Base-by-base conservation (phyloP, 2,329 filamentous ascomycete species). In the Diplodia intermedia region DNA sequence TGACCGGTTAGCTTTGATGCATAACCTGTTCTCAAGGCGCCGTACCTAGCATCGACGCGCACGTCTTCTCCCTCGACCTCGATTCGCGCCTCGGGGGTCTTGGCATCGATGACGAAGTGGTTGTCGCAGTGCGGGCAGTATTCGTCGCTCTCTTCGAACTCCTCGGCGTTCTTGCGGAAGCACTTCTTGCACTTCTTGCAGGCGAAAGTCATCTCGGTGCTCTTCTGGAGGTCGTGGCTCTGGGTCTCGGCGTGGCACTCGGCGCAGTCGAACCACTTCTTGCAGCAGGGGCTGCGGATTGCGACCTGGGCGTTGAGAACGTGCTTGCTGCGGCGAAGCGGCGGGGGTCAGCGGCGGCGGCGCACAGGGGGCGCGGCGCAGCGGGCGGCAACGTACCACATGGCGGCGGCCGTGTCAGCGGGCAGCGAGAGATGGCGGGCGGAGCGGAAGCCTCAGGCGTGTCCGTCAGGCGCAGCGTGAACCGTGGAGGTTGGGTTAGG, bases 51-150 rank as follows among this genome's bases (percentile, higher is more conserved):
- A 80, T 99, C 92, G 73, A 94, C 86, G 69, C 95, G 86, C 3
- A 90, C 89, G 81, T 99, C 96, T 71, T 96, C 94, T 70, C 94
- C 92, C 83, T 99, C 95, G 63, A 99, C 87, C 72, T 94, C 88
- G 63, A 99, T 82, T 43, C 91, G 87, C 11, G 94, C 87, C 81
- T 96, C 91, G 26, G 95, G 92, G 4, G 90, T 92, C 73, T 91
- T 81, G 63, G 95, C 96, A 4, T 98, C 94, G 71, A 99, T 85
- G 49, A 99, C 91, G 77, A 94, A 99, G 81, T 99, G 96, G 82
- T 99, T 99, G 79, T 99, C 95, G 84, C 95, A 99, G 83, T 97
- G 92, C 26, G 95, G 96, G 84, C 95, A 99, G 85, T 97, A 99
- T 80, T 99, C 96, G 82, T 99, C 95, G 78, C 92, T 90, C 74